Evolutionary conservation across 2,329 filamentous ascomycete genomes (phyloP), one percentile per base, ranked within the genome.

Genomic region (Colletotrichum trifolii): DNA sequence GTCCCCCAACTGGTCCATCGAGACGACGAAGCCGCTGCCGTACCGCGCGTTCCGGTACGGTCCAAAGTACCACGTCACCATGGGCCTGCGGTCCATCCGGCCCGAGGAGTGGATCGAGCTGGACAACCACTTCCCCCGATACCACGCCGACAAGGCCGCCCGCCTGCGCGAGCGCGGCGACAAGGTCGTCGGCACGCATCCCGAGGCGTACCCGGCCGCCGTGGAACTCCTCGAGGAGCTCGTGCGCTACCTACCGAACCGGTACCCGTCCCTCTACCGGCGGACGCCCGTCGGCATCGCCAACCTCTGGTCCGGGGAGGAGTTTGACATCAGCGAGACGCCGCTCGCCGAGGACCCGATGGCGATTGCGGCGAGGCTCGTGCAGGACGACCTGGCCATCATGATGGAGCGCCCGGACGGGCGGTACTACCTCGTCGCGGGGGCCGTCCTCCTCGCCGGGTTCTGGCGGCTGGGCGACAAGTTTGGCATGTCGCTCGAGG

Each of bases 401-500:
- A 95, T 96, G 92, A 83, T 95, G 70, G 92, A 96, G 76, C 83
- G 82, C 17, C 75, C 82, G 0, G 92, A 96, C 72, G 91, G 92
- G 0, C 87, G 94, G 74, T 95, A 95, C 79, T 93, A 94, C 74
- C 85, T 96, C 0, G 85, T 94, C 1, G 91, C 91, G 0, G 93
- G 92, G 0, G 85, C 90, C 0, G 89, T 96, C 62, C 82, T 96
- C 3, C 83, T 96, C 0, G 85, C 93, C 0, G 93, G 93, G 0
- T 96, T 96, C 82, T 96, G 93, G 93, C 86, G 91, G 3, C 81
- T 96, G 1, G 82, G 87, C 60, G 92, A 96, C 73, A 96, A 97
- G 77, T 87, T 90, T 72, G 90, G 91, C 33, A 94, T 96, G 92
- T 82, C 85, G 1, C 79, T 96, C 7, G 89, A 87, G 0, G 89